Evolutionary conservation across 2,329 filamentous ascomycete species (phyloP), one percentile per base, ranked within the genome.

Genomic region (Calonectria honghensis): DNA sequence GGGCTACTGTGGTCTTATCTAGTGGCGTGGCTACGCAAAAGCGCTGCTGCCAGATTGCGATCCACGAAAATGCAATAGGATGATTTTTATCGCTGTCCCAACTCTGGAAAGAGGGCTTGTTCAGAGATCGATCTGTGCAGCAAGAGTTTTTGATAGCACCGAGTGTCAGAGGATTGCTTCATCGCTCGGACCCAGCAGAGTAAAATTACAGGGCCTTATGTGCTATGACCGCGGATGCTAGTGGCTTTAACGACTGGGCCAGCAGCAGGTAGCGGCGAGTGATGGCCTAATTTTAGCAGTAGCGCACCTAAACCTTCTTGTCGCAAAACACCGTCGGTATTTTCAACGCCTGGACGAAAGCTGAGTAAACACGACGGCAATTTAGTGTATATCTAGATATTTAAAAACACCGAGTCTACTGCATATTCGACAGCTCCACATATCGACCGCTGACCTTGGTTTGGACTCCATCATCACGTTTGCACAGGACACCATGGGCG

Each of bases 321-420:
- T 18, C 41, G 9, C 18, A 31, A 27, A 63, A 41, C 57, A 63
- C 57, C 57, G 57, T 63, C 35, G 57, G 57, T 41, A 27, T 41
- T 63, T 63, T 63, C 14, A 13, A 24, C 20, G 45, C 20, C 9
- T 13, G 5, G 18, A n/a, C 24, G n/a, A 48, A 39, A 18, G 37
- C 6, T 29, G 13, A 29, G 27, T 31, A 4, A 63, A 13, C 10
- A 3, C n/a, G 18, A 20, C 6, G 3, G 24, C n/a, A 39, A n/a
- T 16, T 9, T 4, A 18, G 14, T 18, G 37, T 10, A 16, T 20
- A 11, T 31, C 14, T 29, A 14, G 18, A 5, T 6, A 37, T 18
- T 27, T 27, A 20, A 18, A 14, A 59, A 27, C 6, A 20, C 37
- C 6, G 3, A 29, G 11, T 10, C 6, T 18, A n/a, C 41, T 24